These are phyloP conservation scores for Ophiostoma himal-ulmi DNA, from an alignment of 2,329 filamentous ascomycete species.

Conservation along the genomic window DNA sequence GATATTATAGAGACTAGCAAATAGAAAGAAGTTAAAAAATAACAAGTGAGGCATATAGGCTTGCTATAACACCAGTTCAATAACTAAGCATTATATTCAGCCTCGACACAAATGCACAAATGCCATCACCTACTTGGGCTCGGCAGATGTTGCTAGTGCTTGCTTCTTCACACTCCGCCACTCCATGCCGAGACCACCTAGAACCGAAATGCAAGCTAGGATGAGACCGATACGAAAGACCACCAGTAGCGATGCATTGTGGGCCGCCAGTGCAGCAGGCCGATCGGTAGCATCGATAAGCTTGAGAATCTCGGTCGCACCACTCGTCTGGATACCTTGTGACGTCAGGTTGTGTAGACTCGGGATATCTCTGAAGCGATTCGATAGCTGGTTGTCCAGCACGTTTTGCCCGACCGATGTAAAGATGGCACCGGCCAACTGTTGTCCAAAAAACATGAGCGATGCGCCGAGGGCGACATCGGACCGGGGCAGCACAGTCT, in stretches of 20 bases:
- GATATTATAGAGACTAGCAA: too few relatives aligned
- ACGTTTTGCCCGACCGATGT: slow-evolving; percentile 23
- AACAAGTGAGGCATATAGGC: too few relatives aligned
- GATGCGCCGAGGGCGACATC: slow-evolving; percentile 41
- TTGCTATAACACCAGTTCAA: too few relatives aligned
- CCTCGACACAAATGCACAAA: neutral
- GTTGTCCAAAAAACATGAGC: slow-evolving; percentile 39
- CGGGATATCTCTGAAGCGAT: slow-evolving; percentile 11
- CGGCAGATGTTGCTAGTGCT: neutral
- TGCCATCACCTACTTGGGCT: neutral
- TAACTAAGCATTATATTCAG: neutral
- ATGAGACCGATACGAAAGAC: slow-evolving; percentile 52
- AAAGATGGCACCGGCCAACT: slow-evolving; percentile 24
- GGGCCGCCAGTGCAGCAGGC: slow-evolving; percentile 35
- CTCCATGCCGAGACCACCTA: slow-evolving; percentile 49
- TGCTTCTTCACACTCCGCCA: slow-evolving; percentile 40
- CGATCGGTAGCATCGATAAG: neutral
- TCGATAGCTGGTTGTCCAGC: slow-evolving; percentile 22
- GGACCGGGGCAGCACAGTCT: slow-evolving; percentile 39
- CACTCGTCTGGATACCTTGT: slow-evolving; percentile 15
- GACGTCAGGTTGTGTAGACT: slow-evolving; percentile 3
- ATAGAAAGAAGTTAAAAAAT: too few relatives aligned
- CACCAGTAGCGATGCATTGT: slow-evolving; percentile 50
- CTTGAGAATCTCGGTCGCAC: slow-evolving; percentile 19
- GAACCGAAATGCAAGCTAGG: slow-evolving; percentile 42